phyloP scores from a whole-genome alignment of 176 grass and related monocot species.

The Raddia distichophylla region DNA sequence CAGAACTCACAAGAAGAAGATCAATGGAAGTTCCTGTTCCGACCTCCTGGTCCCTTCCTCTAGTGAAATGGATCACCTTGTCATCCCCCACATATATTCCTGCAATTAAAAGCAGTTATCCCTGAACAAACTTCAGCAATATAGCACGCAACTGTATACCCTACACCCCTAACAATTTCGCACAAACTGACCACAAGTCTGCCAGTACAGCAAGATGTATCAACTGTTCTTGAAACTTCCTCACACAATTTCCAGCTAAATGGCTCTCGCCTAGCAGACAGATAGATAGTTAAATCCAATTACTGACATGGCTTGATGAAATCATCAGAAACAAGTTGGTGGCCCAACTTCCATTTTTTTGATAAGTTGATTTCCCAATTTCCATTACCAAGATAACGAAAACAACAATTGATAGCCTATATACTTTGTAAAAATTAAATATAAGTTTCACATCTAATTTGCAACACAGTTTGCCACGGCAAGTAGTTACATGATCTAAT shows the following conservation, averaged over 20 bases:
- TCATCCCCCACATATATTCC: constrained; percentile 75
- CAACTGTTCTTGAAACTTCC: not conserved
- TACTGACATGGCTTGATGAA: not conserved
- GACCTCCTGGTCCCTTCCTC: constrained; percentile 69
- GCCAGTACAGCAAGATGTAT: not conserved
- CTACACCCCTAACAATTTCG: not conserved
- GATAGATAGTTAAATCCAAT: not conserved
- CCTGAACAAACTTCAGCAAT: not conserved
- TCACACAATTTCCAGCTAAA: not conserved
- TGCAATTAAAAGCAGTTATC: constrained; percentile 27
- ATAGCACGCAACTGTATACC: not conserved
- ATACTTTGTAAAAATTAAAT: not conserved
- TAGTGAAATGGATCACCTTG: constrained; percentile 79
- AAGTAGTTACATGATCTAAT: not conserved
- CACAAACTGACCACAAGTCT: not conserved
- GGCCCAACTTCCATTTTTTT: not conserved
- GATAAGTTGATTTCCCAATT: too few species aligned
- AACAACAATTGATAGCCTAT: not conserved
- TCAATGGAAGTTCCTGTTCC: constrained; percentile 77
- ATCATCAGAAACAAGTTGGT: not conserved
- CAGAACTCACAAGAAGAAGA: constrained; percentile 57
- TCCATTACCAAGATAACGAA: not conserved
- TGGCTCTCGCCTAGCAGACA: not conserved
- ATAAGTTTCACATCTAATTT: not conserved
- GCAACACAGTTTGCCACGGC: not conserved